These are phyloP conservation scores for Trypanosoma melophagium DNA, from an alignment of 208 protist genomes.

Conservation along the genomic window DNA sequence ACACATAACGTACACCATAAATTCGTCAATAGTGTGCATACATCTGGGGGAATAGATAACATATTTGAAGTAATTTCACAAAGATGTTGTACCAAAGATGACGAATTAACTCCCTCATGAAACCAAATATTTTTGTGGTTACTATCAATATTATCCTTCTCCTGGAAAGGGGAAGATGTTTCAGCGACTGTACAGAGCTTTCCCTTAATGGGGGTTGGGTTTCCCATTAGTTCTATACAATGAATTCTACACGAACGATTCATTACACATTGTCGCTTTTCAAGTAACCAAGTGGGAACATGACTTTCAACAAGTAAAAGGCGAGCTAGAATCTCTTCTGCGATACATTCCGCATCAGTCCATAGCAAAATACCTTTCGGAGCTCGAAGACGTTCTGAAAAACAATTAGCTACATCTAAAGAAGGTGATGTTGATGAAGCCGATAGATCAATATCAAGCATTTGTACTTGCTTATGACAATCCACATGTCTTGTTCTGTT, in stretches of 20 bases:
- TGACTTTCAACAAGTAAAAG: conserved; percentile 62
- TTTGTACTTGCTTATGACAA: background rate
- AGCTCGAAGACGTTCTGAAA: conserved; percentile 36
- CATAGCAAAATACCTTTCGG: conserved; percentile 14
- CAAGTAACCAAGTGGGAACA: conserved; percentile 32
- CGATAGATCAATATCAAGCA: conserved; percentile 21
- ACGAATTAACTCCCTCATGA: conserved; percentile 40
- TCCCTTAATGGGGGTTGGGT: background rate
- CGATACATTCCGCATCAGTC: conserved; percentile 27
- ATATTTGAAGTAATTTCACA: conserved; percentile 47
- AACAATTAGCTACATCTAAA: conserved; percentile 50
- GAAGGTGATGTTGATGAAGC: conserved; percentile 27
- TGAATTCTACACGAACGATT: conserved; percentile 10
- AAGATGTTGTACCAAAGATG: conserved; percentile 36
- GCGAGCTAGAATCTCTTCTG: conserved; percentile 48
- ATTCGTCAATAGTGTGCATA: conserved; percentile 48
- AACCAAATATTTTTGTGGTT: conserved; percentile 47
- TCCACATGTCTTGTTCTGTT: conserved; percentile 5
- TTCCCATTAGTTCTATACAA: background rate
- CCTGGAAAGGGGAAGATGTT: background rate
- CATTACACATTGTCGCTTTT: conserved; percentile 16
- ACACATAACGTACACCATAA: conserved; percentile 50
- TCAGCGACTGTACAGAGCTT: background rate
- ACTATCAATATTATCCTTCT: background rate
- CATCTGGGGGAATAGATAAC: conserved; percentile 37